phyloP scores from a whole-genome alignment of 331 rosid genomes.

The Malus hybrid region DNA sequence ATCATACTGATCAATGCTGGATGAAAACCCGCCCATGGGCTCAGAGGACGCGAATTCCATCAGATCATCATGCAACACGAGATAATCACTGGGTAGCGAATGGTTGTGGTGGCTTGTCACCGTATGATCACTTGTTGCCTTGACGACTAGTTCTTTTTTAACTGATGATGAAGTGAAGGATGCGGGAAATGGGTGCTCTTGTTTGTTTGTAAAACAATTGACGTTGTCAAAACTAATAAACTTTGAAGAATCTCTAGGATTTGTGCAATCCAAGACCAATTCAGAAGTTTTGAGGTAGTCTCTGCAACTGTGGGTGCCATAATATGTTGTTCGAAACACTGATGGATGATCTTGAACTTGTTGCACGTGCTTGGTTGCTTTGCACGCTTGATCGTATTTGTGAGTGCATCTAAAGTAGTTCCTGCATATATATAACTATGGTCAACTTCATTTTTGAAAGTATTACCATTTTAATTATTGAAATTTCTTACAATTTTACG shows the following conservation, averaged over 20 bases:
- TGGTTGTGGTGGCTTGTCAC: not conserved
- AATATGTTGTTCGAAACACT: slow-evolving; percentile 47
- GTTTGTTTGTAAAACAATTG: not conserved
- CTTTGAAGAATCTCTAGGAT: slow-evolving; percentile 8
- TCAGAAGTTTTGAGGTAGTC: slow-evolving; percentile 26
- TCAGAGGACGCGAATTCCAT: not conserved
- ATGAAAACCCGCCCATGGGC: not conserved
- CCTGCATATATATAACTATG: slow-evolving; percentile 42
- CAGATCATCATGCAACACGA: not conserved
- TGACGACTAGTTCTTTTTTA: not conserved
- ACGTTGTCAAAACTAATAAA: slow-evolving; percentile 40
- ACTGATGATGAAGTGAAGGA: not conserved
- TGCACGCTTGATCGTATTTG: slow-evolving; percentile 58
- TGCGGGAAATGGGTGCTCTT: slow-evolving; percentile 10
- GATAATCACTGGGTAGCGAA: not conserved
- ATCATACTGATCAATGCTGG: not conserved
- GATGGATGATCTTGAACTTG: slow-evolving; percentile 35
- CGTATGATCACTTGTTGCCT: not conserved
- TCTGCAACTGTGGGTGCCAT: slow-evolving; percentile 55
- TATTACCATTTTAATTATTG: no score
- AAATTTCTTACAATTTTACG: no score
- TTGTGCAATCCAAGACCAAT: slow-evolving; percentile 28
- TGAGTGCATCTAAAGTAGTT: slow-evolving; percentile 62
- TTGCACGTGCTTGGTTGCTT: slow-evolving; percentile 63
- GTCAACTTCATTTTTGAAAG: not conserved